Evolutionary conservation across 805 yeast genomes (phyloP).

Genomic region (Kregervanrija pseudodelftensis): DNA sequence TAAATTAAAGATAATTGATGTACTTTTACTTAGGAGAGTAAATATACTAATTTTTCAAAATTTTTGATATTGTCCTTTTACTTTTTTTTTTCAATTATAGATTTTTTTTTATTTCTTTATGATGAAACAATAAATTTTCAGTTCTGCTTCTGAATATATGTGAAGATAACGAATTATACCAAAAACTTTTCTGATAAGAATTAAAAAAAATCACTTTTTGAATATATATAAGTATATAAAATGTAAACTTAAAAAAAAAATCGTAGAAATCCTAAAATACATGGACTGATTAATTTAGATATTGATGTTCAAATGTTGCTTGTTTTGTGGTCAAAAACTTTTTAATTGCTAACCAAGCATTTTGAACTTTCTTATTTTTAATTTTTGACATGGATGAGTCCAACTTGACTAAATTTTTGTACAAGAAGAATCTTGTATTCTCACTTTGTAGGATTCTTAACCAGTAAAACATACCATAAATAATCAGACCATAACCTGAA

Average conservation of each 20-base stretch:
- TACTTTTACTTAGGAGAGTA: neutral
- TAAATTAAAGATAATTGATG: no score
- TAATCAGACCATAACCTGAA: slow-evolving; percentile 59
- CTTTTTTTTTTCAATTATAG: slow-evolving; percentile 1
- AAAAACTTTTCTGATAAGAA: slow-evolving; percentile 45
- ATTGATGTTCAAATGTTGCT: slow-evolving; percentile 25
- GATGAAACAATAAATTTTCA: slow-evolving; percentile 66
- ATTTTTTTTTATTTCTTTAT: slow-evolving; percentile 25
- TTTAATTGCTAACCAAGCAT: slow-evolving; percentile 33
- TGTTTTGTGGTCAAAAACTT: slow-evolving; percentile 36
- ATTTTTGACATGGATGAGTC: slow-evolving; percentile 35
- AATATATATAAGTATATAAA: neutral
- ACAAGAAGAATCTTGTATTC: slow-evolving; percentile 38
- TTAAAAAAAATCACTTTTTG: neutral
- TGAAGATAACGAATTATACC: slow-evolving; percentile 73
- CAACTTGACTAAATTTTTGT: slow-evolving; percentile 33
- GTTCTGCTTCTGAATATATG: slow-evolving; percentile 95
- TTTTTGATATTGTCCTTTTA: neutral
- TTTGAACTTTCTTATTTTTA: slow-evolving; percentile 38
- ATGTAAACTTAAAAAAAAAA: neutral
- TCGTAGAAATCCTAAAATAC: neutral
- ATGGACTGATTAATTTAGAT: slow-evolving; percentile 3
- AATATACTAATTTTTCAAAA: neutral
- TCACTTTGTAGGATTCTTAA: slow-evolving; percentile 53
- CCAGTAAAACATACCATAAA: slow-evolving; percentile 61